Evolutionary conservation across 352 stramenopile species (phyloP).

Genomic region (Globisporangium paddicum): DNA sequence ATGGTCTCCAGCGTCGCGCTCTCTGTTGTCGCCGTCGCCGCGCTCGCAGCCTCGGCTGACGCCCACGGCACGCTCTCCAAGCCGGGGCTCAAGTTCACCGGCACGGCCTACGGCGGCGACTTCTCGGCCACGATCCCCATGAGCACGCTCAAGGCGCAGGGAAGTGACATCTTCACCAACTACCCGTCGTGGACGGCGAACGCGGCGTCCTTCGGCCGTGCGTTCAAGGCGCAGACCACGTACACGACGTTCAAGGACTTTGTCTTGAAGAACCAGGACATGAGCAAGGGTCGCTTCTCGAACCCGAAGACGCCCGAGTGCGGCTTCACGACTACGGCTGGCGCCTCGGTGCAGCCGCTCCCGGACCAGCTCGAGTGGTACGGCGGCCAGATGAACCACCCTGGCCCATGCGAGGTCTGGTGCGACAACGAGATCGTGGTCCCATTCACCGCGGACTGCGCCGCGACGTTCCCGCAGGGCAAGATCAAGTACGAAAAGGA

Average conservation of each 20-base stretch:
- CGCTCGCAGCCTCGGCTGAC: not conserved
- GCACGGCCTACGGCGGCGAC: slow-evolving; percentile 5
- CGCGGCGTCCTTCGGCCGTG: not conserved
- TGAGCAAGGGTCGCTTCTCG: not conserved
- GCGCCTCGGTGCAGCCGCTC: not conserved
- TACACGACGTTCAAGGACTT: slow-evolving; percentile 6
- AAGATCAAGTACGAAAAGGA: slow-evolving; percentile 17
- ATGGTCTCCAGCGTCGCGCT: slow-evolving; percentile 5
- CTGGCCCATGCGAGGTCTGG: slow-evolving; percentile 2
- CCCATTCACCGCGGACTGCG: not conserved
- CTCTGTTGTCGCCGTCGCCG: slow-evolving; percentile 1
- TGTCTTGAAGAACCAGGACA: slow-evolving; percentile 8
- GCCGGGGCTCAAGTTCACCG: slow-evolving; percentile 9
- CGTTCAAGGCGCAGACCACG: not conserved
- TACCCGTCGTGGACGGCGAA: too few relatives aligned
- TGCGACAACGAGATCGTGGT: slow-evolving; percentile 6
- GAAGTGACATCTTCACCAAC: too few relatives aligned
- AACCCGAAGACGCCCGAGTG: slow-evolving; percentile 5
- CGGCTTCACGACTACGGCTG: slow-evolving; percentile 3
- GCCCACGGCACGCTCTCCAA: slow-evolving; percentile 15
- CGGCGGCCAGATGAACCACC: not conserved
- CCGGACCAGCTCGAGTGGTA: slow-evolving; percentile 6
- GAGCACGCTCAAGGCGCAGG: too few relatives aligned
- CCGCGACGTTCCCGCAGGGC: slow-evolving; percentile 9
- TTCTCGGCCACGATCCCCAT: slow-evolving; percentile 7